Evolutionary conservation across 345 rosid species (phyloP).

Genomic region (Capsella bursapastoris): DNA sequence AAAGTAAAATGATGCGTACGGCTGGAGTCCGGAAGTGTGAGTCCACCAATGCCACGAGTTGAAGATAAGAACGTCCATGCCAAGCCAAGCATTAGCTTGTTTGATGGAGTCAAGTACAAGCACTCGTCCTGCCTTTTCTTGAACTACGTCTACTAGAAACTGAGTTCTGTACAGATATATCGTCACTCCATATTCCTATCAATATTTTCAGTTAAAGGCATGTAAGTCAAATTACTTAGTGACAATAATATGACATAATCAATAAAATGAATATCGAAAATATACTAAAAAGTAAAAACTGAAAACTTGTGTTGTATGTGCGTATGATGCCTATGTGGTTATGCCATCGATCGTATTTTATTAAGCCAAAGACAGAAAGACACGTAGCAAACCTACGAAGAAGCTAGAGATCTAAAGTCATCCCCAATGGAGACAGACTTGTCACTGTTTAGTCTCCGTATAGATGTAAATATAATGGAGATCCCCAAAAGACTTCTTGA

Average conservation of each 20-base stretch:
- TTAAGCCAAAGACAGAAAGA: neutral
- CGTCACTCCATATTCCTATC: constrained; percentile 66
- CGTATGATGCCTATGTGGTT: neutral
- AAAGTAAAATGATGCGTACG: constrained; percentile 50
- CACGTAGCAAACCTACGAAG: constrained; percentile 18
- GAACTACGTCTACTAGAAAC: constrained; percentile 69
- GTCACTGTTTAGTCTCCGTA: constrained; percentile 29
- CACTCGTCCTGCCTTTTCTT: constrained; percentile 53
- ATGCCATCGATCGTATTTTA: neutral
- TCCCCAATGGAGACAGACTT: constrained; percentile 17
- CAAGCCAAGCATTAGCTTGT: constrained; percentile 68
- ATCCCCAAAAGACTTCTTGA: neutral
- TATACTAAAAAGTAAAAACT: too few species aligned
- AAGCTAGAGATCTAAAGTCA: constrained; percentile 24
- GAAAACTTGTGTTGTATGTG: too few species aligned
- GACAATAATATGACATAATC: neutral
- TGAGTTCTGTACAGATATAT: constrained; percentile 63
- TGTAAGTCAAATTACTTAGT: neutral
- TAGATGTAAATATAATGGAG: constrained; percentile 4
- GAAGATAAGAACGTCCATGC: constrained; percentile 85
- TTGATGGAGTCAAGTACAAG: constrained; percentile 78
- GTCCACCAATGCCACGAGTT: constrained; percentile 99
- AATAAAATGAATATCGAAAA: too few species aligned
- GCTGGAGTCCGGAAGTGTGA: constrained; percentile 67
- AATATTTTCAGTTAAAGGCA: neutral